Base-by-base conservation (phyloP, 768 basidiomycete species). In the Lyophyllum semitale region DNA sequence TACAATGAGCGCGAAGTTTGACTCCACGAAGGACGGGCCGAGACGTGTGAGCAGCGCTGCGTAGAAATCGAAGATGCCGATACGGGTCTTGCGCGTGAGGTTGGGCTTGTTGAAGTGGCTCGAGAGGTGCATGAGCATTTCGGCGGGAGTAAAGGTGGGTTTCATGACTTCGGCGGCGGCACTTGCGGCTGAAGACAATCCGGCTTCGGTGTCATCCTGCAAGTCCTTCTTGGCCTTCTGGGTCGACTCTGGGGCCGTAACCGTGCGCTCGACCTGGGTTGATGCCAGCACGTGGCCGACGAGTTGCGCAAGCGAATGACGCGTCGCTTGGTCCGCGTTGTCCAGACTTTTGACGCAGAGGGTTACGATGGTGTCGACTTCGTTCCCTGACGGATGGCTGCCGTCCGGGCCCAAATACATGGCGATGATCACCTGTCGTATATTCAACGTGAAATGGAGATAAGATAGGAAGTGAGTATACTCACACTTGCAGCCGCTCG, bases 41-140 rank as follows among this genome's bases (percentile, higher is more conserved):
- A 98, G 84, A 9, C 81, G 78, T 4, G 79, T 82, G 59, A 98
- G 78, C 2, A 96, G 70, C 0, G 90, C 84, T 5, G 86, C 80
- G 64, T 98, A 97, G 61, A 93, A 87, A 59, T 97, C 93, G 66
- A 97, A 88, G 22, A 98, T 82, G 7, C 93, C 94, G 30, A 93
- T 87, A 20, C 91, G 84, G 2, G 83, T 83, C 69, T 87, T 87
- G 35, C 90, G 84, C 1, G 88, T 78, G 0, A 82, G 63, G 33
- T 83, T 77, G 1, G 83, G 72, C 66, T 88, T 91, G 76, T 93
- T 96, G 74, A 93, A 92, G 26, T 89, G 88, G 0, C 71, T 69
- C 0, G 94, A 93, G 3, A 98, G 79, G 49, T 85, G 84, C n/a
- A 67, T 68, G 9, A 98, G 72, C 94, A 98, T 96, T 62, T 95